phyloP scores from a whole-genome alignment of 495 filamentous ascomycete genomes.

The Neurospora sp. region DNA sequence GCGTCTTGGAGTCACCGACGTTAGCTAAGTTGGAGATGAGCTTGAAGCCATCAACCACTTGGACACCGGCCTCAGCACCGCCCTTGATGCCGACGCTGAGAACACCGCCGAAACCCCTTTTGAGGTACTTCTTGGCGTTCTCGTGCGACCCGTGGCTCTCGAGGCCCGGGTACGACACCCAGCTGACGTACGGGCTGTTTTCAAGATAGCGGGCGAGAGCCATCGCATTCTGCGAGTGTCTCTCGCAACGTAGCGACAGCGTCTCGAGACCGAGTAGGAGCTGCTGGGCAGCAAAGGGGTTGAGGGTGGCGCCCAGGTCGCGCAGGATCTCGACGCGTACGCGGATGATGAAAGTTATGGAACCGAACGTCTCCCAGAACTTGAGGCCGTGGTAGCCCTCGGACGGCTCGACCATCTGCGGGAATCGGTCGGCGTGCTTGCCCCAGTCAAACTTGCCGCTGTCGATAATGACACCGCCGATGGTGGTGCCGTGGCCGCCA shows the following conservation, averaged over 20 bases:
- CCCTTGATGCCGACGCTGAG: constrained; percentile 91
- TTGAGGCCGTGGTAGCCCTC: constrained; percentile 94
- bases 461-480: constrained; percentile 84
- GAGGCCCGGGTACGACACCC: constrained; percentile 92
- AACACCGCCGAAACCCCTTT: constrained; percentile 82
- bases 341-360: constrained; percentile 72
- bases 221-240: constrained; percentile 79
- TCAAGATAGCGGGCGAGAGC: constrained; percentile 77
- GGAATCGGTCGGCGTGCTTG: constrained; percentile 76
- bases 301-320: constrained; percentile 75
- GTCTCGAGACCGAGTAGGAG: constrained; percentile 87
- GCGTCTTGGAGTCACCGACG: constrained; percentile 73
- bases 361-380: constrained; percentile 94
- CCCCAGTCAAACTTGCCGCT: constrained; percentile 97
- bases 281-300: constrained; percentile 94
- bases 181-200: constrained; percentile 71
- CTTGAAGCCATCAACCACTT: constrained; percentile 91
- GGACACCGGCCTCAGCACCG: constrained; percentile 65
- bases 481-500: constrained; percentile 92
- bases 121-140: constrained; percentile 81
- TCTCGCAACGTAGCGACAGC: constrained; percentile 71
- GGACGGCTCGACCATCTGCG: constrained; percentile 84
- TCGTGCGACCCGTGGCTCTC: constrained; percentile 72
- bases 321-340: constrained; percentile 72
- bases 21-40: constrained; percentile 86